Percentiles rank a stretch among this genome's conserved stretches.
Conservation (phyloP, 1,284 basidiomycete genomes). For the Apiotrichum gracile region DNA sequence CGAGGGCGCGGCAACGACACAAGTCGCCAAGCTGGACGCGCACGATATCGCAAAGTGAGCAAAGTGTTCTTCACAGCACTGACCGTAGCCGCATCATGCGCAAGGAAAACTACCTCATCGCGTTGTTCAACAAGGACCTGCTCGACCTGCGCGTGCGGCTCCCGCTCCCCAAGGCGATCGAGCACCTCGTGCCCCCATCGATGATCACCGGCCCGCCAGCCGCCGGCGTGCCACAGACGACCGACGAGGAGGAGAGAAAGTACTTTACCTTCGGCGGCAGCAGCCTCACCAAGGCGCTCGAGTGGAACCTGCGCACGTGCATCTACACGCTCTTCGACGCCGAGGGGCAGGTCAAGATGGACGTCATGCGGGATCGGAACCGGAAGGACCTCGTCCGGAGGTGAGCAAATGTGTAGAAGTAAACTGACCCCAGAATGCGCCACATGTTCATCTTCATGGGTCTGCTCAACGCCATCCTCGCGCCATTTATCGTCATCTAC, state of each 20-base stretch:
- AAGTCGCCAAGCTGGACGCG: conserved; percentile 73
- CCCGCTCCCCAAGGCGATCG: conserved; percentile 58
- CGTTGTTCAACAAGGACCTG: conserved; percentile 93
- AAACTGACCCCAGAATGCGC: conserved; percentile 55
- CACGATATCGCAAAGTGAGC: conserved; percentile 61
- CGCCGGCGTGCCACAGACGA: conserved; percentile 20
- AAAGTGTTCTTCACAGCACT: neutral
- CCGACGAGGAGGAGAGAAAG: conserved; percentile 15
- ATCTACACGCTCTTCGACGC: conserved; percentile 87
- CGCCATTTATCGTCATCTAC: conserved; percentile 96
- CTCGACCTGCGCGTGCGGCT: conserved; percentile 69
- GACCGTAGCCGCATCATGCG: conserved; percentile 71
- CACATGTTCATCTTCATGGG: conserved; percentile 94
- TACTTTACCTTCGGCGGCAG: conserved; percentile 44
- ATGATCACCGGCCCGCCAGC: conserved; percentile 24
- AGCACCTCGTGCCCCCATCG: conserved; percentile 26
- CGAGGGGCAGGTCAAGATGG: conserved; percentile 78
- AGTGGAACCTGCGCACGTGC: conserved; percentile 95
- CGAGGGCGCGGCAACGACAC: conserved; percentile 40
- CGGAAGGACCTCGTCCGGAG: conserved; percentile 71
- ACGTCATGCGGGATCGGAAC: conserved; percentile 81
- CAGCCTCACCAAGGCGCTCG: conserved; percentile 73
- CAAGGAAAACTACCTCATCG: conserved; percentile 96
- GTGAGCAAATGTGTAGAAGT: conserved; percentile 51
- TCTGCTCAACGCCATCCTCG: conserved; percentile 86